phyloP scores from a whole-genome alignment of 2,329 filamentous ascomycete genomes.

The Pleoardoris graminearum region DNA sequence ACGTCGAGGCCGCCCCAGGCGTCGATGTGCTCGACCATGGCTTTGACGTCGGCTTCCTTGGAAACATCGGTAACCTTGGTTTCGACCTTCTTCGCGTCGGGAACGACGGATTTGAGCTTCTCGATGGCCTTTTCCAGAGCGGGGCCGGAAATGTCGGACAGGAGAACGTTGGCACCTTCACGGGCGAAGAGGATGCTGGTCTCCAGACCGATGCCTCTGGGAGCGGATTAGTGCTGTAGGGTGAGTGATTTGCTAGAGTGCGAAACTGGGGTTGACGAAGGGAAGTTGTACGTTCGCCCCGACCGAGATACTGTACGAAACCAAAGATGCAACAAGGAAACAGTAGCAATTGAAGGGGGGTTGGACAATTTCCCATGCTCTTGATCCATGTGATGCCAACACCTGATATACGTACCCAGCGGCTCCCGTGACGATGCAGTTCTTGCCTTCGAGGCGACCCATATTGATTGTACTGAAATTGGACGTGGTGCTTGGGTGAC shows the following conservation, averaged over 20 bases:
- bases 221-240: conserved; percentile 20
- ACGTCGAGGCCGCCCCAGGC: conserved; percentile 85
- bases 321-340: neutral
- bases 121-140: conserved; percentile 75
- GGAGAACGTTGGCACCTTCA: conserved; percentile 82
- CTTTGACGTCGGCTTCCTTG: conserved; percentile 77
- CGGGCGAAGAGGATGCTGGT: conserved; percentile 86
- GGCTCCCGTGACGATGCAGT: conserved; percentile 79
- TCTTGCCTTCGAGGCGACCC: conserved; percentile 65
- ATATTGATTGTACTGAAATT: conserved; percentile 38
- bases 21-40: conserved; percentile 74
- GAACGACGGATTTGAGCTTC: conserved; percentile 75
- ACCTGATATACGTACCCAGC: conserved; percentile 67
- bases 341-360: too few relatives aligned
- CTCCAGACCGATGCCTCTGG: conserved; percentile 88
- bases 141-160: conserved; percentile 80
- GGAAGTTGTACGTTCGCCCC: neutral
- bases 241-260: neutral
- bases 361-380: neutral
- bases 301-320: neutral
- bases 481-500: neutral
- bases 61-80: conserved; percentile 76
- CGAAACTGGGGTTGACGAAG: neutral
- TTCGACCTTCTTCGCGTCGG: conserved; percentile 62
- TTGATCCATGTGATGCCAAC: neutral